phyloP scores from a whole-genome alignment of 768 basidiomycete genomes.

The Russula sp. region DNA sequence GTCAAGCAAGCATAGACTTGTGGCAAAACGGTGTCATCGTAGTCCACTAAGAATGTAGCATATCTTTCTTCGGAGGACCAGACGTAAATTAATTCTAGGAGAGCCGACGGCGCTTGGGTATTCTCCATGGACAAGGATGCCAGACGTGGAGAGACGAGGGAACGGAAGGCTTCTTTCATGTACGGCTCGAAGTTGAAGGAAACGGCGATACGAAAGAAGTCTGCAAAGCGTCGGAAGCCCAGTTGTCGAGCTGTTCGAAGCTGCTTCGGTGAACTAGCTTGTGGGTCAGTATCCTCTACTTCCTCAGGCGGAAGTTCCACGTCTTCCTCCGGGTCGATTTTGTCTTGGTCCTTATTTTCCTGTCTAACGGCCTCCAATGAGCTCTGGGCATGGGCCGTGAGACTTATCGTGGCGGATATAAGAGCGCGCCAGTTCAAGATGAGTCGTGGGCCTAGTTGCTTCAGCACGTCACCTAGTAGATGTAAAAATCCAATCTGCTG shows the following conservation, averaged over 20 bases:
- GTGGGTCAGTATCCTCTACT: slow-evolving; percentile 30
- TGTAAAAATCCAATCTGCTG: slow-evolving; percentile 82
- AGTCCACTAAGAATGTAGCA: slow-evolving; percentile 57
- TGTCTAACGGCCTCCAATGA: slow-evolving; percentile 36
- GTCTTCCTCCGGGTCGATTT: slow-evolving; percentile 31
- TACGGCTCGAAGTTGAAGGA: slow-evolving; percentile 70
- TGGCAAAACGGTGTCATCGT: slow-evolving; percentile 60
- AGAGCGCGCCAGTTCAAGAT: slow-evolving; percentile 66
- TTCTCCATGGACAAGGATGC: slow-evolving; percentile 72
- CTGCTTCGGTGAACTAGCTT: slow-evolving; percentile 12
- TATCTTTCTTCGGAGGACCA: slow-evolving; percentile 61
- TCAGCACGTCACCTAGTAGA: slow-evolving; percentile 77
- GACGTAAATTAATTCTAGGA: slow-evolving; percentile 75
- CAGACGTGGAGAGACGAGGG: slow-evolving; percentile 80
- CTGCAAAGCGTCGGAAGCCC: slow-evolving; percentile 77
- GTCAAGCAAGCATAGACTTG: slow-evolving; percentile 78
- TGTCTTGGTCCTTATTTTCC: slow-evolving; percentile 29
- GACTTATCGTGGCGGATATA: slow-evolving; percentile 56
- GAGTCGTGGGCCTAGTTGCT: slow-evolving; percentile 70
- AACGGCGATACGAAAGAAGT: slow-evolving; percentile 76
- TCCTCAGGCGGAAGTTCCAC: slow-evolving; percentile 15
- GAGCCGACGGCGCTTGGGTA: slow-evolving; percentile 82
- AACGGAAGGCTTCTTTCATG: slow-evolving; percentile 54
- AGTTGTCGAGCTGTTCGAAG: slow-evolving; percentile 67
- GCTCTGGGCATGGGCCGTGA: slow-evolving; percentile 59